Evolutionary conservation across 2,329 filamentous ascomycete species (phyloP).

Genomic region (Basipetospora chlamydospora): DNA sequence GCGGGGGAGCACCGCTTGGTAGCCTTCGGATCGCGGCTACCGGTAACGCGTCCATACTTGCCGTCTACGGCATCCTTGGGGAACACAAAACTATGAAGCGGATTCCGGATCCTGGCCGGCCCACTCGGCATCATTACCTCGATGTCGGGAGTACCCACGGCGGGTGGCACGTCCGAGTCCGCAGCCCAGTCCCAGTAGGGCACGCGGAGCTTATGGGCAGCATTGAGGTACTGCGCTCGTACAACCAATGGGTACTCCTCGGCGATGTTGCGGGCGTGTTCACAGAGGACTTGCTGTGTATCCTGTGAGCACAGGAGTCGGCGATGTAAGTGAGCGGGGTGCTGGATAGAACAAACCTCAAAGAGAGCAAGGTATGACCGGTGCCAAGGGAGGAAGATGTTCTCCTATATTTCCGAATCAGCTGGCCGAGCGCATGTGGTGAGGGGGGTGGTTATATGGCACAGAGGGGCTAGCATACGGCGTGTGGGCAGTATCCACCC

Average conservation of each 20-base stretch:
- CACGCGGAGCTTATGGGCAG: constrained; percentile 30
- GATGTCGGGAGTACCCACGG: constrained; percentile 12
- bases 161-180: constrained; percentile 25
- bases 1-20: constrained; percentile 19
- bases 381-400: constrained; percentile 40
- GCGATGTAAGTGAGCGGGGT: constrained; percentile 3
- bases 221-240: constrained; percentile 23
- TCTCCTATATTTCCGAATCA: constrained; percentile 20
- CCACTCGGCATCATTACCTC: constrained; percentile 7
- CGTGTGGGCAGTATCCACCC: constrained; percentile 30
- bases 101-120: constrained; percentile 29
- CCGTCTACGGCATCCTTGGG: constrained; percentile 22
- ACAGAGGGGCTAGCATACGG: constrained; percentile 21
- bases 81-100: constrained; percentile 36
- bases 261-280: constrained; percentile 30
- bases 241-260: constrained; percentile 22
- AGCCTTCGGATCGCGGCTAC: constrained; percentile 19
- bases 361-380: constrained; percentile 38
- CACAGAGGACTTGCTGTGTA: constrained; percentile 35
- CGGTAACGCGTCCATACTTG: constrained; percentile 25
- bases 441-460: background rate
- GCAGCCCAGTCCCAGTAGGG: constrained; percentile 43
- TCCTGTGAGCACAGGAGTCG: background rate
- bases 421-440: background rate
- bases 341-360: constrained; percentile 25